phyloP scores from a whole-genome alignment of 352 stramenopile species.

The Phytophthora colocasiae region DNA sequence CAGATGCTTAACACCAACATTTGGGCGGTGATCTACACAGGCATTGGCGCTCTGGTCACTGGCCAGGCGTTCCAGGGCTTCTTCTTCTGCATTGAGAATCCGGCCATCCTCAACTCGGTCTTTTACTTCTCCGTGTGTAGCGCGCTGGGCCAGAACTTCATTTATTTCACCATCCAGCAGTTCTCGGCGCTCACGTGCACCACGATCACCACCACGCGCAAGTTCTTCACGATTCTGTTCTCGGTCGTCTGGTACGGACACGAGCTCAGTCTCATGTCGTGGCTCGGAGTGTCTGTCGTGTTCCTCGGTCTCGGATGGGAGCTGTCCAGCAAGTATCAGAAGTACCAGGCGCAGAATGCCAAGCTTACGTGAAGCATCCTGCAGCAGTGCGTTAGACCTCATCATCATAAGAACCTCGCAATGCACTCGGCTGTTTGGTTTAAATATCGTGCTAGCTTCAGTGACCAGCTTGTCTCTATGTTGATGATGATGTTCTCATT shows the following conservation, averaged over 20 bases:
- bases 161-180: slow-evolving; percentile 99
- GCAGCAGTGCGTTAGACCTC: slow-evolving; percentile 13
- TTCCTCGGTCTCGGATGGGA: slow-evolving; percentile 91
- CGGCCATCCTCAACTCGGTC: slow-evolving; percentile 84
- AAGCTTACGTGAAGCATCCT: slow-evolving; percentile 37
- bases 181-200: slow-evolving; percentile 98
- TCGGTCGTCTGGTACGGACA: slow-evolving; percentile 97
- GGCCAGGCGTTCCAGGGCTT: slow-evolving; percentile 78
- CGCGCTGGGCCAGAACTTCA: slow-evolving; percentile 98
- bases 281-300: slow-evolving; percentile 91
- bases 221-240: slow-evolving; percentile 99
- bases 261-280: slow-evolving; percentile 92
- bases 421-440: slow-evolving; percentile 24
- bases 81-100: slow-evolving; percentile 85
- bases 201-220: slow-evolving; percentile 99
- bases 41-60: slow-evolving; percentile 73
- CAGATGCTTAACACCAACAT: slow-evolving; percentile 93
- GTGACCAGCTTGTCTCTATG: slow-evolving; percentile 1
- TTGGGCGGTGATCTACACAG: slow-evolving; percentile 89
- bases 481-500: slow-evolving; percentile 13
- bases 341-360: slow-evolving; percentile 71
- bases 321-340: slow-evolving; percentile 87
- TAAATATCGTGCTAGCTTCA: slow-evolving; percentile 9
- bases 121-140: slow-evolving; percentile 96
- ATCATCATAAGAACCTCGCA: slow-evolving; percentile 39